Evolutionary conservation across 352 stramenopile species (phyloP).

Genomic region (Phytophthora sp.): DNA sequence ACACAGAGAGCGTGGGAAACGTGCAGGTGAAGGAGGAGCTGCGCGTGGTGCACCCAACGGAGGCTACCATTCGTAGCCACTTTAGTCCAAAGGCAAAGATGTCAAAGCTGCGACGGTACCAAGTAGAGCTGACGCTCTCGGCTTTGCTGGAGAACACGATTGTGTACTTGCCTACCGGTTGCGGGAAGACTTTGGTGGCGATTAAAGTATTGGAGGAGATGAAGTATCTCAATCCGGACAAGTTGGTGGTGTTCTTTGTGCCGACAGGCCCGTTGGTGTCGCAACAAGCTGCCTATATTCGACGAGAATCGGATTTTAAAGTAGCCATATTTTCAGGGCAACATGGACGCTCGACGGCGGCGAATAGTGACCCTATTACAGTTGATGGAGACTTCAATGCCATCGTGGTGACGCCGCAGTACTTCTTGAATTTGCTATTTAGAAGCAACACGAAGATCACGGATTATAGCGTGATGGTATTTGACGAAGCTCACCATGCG

Average conservation of each 20-base stretch:
- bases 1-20: background rate
- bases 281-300: conserved; percentile 75
- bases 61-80: conserved; percentile 35
- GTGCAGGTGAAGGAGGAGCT: conserved; percentile 2
- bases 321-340: conserved; percentile 72
- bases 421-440: conserved; percentile 69
- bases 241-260: conserved; percentile 72
- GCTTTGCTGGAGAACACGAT: conserved; percentile 82
- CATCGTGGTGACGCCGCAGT: conserved; percentile 72
- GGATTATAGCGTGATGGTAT: conserved; percentile 76
- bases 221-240: conserved; percentile 59
- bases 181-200: conserved; percentile 77
- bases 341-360: conserved; percentile 25
- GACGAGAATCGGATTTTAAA: conserved; percentile 69
- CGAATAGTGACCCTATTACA: conserved; percentile 19
- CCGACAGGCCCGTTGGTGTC: conserved; percentile 76
- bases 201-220: conserved; percentile 79
- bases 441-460: conserved; percentile 42
- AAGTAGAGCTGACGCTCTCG: conserved; percentile 72
- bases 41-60: conserved; percentile 38
- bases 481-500: conserved; percentile 84
- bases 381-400: conserved; percentile 42
- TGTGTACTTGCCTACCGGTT: conserved; percentile 80
- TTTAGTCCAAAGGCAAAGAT: conserved; percentile 49
- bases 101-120: conserved; percentile 63